A percentile compares a stretch with the other conserved stretches of the same genome.
phyloP scores from a whole-genome alignment of 768 basidiomycete species.

The Suillus paluster region DNA sequence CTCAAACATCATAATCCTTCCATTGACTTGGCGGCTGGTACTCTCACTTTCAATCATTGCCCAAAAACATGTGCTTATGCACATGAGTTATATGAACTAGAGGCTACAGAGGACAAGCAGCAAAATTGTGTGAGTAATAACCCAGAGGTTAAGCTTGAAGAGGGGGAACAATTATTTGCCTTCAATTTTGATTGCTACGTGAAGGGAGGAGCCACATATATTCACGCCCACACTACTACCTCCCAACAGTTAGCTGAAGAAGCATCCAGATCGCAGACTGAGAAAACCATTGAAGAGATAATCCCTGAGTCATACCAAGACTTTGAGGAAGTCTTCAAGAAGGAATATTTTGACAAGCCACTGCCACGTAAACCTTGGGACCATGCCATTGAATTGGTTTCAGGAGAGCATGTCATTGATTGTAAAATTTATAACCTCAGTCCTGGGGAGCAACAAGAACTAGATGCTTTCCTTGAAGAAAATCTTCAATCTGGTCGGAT shows the following conservation, averaged over 20 bases:
- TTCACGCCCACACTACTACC: constrained; percentile 8
- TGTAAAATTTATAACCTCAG: constrained; percentile 18
- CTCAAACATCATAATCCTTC: background rate
- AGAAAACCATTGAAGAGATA: constrained; percentile 9
- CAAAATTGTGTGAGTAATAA: background rate
- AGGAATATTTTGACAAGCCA: constrained; percentile 23
- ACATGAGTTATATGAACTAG: too few species aligned
- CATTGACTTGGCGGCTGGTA: constrained; percentile 1
- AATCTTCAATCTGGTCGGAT: constrained; percentile 22
- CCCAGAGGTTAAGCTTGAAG: background rate
- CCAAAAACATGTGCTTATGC: background rate
- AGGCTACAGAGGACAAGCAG: background rate
- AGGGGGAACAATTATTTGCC: constrained; percentile 9
- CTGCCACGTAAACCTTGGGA: constrained; percentile 19
- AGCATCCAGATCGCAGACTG: background rate
- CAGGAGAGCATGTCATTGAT: constrained; percentile 5
- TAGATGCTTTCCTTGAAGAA: constrained; percentile 29
- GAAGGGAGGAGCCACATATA: background rate
- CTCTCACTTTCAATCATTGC: constrained; percentile 1
- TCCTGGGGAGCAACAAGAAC: constrained; percentile 20
- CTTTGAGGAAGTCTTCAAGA: constrained; percentile 23
- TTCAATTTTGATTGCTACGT: constrained; percentile 4
- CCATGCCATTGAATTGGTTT: constrained; percentile 12
- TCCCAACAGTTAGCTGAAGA: constrained; percentile 8
- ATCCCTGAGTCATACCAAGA: constrained; percentile 16